Conservation (phyloP, 192 early-diverging fungal genomes). For the Umbelopsis isabellina region DNA sequence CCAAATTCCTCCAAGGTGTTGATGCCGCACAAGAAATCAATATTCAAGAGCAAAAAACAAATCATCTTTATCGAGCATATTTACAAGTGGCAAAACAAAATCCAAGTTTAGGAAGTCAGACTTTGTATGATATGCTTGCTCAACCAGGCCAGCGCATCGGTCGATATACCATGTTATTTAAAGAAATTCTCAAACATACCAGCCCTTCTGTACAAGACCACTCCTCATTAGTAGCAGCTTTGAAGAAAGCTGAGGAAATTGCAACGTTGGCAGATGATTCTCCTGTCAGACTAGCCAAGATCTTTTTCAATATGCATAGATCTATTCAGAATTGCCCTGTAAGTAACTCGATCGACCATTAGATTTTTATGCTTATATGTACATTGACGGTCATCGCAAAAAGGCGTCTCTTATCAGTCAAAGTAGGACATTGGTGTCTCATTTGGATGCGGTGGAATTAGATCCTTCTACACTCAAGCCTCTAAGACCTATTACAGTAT, state of each 20-base stretch:
- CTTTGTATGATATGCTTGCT: constrained; percentile 36
- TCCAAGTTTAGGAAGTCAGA: constrained; percentile 58
- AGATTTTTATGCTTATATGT: not conserved
- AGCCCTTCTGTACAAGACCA: constrained; percentile 25
- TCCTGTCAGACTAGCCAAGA: constrained; percentile 35
- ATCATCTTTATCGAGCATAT: constrained; percentile 19
- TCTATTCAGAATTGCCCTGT: constrained; percentile 39
- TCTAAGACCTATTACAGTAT: constrained; percentile 31
- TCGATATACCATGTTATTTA: constrained; percentile 34
- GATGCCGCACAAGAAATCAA: constrained; percentile 32
- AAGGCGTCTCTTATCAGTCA: constrained; percentile 39
- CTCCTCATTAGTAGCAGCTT: constrained; percentile 16
- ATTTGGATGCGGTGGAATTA: constrained; percentile 35
- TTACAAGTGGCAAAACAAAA: constrained; percentile 47
- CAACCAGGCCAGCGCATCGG: constrained; percentile 38
- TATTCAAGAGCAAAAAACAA: constrained; percentile 31
- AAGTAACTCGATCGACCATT: not conserved
- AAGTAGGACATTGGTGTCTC: constrained; percentile 27
- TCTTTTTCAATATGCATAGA: constrained; percentile 35
- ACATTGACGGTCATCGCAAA: not conserved
- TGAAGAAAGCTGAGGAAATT: constrained; percentile 34
- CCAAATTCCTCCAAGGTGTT: constrained; percentile 58
- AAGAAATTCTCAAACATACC: constrained; percentile 35
- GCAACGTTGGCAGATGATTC: constrained; percentile 40
- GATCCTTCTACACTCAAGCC: constrained; percentile 29